Percentiles rank a stretch among this genome's conserved stretches.
phyloP scores from a whole-genome alignment of 1,284 basidiomycete genomes.

The Limonomyces culmigenus region DNA sequence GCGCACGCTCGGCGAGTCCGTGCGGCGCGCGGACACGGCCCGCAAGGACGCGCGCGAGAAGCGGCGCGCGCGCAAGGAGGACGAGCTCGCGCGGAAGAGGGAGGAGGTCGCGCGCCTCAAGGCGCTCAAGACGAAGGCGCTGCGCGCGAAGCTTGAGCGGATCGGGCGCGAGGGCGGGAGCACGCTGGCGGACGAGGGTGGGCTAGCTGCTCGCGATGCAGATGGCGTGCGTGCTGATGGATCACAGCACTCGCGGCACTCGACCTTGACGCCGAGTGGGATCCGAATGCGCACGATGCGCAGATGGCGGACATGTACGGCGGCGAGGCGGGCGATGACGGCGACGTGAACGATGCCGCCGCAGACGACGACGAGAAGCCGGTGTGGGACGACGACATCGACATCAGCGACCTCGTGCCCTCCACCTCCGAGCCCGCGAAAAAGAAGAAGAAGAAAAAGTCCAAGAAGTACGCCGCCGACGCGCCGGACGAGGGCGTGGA shows the following conservation, averaged over 20 bases:
- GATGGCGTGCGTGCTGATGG: slow-evolving; percentile 2
- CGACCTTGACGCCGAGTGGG: slow-evolving; percentile 73
- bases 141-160: slow-evolving; percentile 56
- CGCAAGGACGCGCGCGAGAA: slow-evolving; percentile 72
- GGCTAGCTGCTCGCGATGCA: background rate
- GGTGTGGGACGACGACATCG: slow-evolving; percentile 77
- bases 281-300: slow-evolving; percentile 58
- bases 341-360: no score
- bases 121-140: slow-evolving; percentile 70
- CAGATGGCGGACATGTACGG: slow-evolving; percentile 65
- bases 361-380: slow-evolving; percentile 71
- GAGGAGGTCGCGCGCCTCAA: slow-evolving; percentile 74
- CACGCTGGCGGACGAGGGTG: background rate
- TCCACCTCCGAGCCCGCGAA: slow-evolving; percentile 33
- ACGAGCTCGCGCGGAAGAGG: slow-evolving; percentile 54
- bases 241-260: slow-evolving; percentile 36
- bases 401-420: slow-evolving; percentile 52
- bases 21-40: slow-evolving; percentile 63
- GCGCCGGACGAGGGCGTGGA: slow-evolving; percentile 36
- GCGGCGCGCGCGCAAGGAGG: slow-evolving; percentile 62
- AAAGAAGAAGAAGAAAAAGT: slow-evolving; percentile 32
- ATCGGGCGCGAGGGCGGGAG: slow-evolving; percentile 51
- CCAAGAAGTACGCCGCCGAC: slow-evolving; percentile 21
- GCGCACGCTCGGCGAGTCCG: slow-evolving; percentile 49
- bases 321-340: slow-evolving; percentile 28